These are phyloP conservation scores for Xerocomus nothofagi DNA, from an alignment of 1,284 basidiomycete species.

Conservation along the genomic window DNA sequence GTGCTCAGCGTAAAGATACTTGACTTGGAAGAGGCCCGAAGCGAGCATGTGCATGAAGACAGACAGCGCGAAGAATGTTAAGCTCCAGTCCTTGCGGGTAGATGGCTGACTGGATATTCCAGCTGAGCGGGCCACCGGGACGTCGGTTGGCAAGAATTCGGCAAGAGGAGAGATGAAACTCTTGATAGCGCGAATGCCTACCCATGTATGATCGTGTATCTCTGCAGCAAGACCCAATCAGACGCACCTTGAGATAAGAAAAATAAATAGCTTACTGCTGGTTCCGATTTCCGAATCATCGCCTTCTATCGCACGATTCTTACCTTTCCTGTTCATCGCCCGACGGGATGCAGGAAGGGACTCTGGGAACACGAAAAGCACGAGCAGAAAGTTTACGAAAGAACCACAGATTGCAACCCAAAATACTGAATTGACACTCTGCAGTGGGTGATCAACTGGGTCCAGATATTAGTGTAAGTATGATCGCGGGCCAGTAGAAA, in stretches of 20 bases:
- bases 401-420: slow-evolving; percentile 52
- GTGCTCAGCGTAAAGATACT: slow-evolving; percentile 60
- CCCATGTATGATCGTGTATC: slow-evolving; percentile 12
- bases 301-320: slow-evolving; percentile 32
- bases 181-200: slow-evolving; percentile 25
- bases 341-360: slow-evolving; percentile 52
- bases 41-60: slow-evolving; percentile 48
- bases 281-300: slow-evolving; percentile 7
- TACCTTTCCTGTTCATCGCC: slow-evolving; percentile 34
- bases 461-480: slow-evolving; percentile 7
- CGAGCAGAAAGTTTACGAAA: slow-evolving; percentile 49
- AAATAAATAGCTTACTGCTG: slow-evolving; percentile 7
- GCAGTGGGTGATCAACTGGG: slow-evolving; percentile 27
- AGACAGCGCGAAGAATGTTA: slow-evolving; percentile 51
- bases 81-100: slow-evolving; percentile 53
- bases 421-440: slow-evolving; percentile 56
- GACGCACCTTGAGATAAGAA: neutral
- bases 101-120: slow-evolving; percentile 14
- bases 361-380: slow-evolving; percentile 66
- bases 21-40: slow-evolving; percentile 57
- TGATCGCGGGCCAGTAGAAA: neutral
- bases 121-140: slow-evolving; percentile 30
- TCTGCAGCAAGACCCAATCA: slow-evolving; percentile 2
- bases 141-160: slow-evolving; percentile 52
- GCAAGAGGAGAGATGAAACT: slow-evolving; percentile 50